Evolutionary conservation across 176 grass and related monocot genomes (phyloP), one percentile per base, ranked within the genome.

Genomic region (Avena insularis): DNA sequence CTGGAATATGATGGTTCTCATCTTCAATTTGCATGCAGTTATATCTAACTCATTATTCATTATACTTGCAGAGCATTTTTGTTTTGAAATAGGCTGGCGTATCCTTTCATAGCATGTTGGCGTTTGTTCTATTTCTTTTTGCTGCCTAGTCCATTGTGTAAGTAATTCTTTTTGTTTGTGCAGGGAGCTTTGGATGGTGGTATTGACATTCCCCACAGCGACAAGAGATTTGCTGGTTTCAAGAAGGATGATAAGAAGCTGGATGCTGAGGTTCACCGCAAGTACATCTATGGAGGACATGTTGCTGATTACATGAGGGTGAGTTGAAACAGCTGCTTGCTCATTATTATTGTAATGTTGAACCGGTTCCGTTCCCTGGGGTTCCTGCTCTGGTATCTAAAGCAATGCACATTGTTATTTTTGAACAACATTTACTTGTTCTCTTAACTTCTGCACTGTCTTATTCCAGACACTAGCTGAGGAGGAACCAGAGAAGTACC

Each of bases 401-500:
- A 9, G 46, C 43, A 19, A 11, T 33, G 1, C 1, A 16, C 14
- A 17, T 48, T 47, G 9, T 48, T 73, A 2, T 12, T 0, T 19
- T 31, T 77, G 46, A 84, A 77, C 61, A 3, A 17, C 6, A 6
- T 68, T 17, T 7, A 68, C 65, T 35, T 5, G 17, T 69, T 54
- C 7, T 31, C 3, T 75, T 2, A 31, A 21, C 21, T 49, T 48
- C 49, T 9, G 2, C 47, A 2, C 31, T 46, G 5, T 66, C 20
- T 57, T 77, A 0, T 20, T 73, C 2, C 84, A 97, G 95, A 79
- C 70, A 5, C 81, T 97, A 38, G 84, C 90, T 33, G 95, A 97
- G 2, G 95, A 97, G 59, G 95, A 97, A 56, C 95, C 95, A 0
- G 93, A 97, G 20, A 97, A 97, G 77, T 95, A 71, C 83, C 95